Evolutionary conservation across 805 yeast genomes (phyloP), one percentile per base, ranked within the genome.

Genomic region (Ogataea neopini): DNA sequence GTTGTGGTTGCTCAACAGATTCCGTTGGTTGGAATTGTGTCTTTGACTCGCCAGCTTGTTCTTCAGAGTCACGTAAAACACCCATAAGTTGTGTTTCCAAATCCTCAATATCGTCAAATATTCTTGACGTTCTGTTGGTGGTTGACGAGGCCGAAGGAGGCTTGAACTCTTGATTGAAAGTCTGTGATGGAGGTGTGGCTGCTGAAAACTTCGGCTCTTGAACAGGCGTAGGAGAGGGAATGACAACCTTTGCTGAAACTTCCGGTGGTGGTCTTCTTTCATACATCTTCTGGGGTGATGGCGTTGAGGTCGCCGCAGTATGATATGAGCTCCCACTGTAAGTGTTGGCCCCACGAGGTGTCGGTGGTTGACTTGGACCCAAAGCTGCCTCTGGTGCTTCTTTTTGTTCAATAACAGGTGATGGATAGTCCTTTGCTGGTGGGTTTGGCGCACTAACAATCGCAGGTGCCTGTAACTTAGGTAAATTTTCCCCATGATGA

Each of bases 31-130:
- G n/a, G n/a, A n/a, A n/a, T n/a, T n/a, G n/a, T n/a, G n/a, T n/a
- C n/a, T n/a, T n/a, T n/a, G 25, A 22, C 25, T 22, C 8, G 8
- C 25, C 17, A 13, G 33, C 30, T 22, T 19, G 44, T 26, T 18
- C 28, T 14, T 35, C 44, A 14, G 44, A 34, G 20, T 44, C 54
- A 1, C 39, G 45, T 49, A 65, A 38, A 11, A 62, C 53, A 18
- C 54, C 61, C 54, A 51, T 52, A 20, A 65, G 42, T 34, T 63
- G 58, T 3, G 53, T 48, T 43, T 65, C 67, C 13, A 65, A 44
- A 32, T 59, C 50, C 37, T 62, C 68, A 32, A 64, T 58, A 13
- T 57, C 63, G 25, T 57, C 60, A 26, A 53, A 45, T 3, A 65
- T 44, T 30, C 55, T 60, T 17, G 68, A 57, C 15, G 58, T 58